These are phyloP conservation scores for Erodium moschatum DNA, from an alignment of 441 rosid species.

Conservation along the genomic window DNA sequence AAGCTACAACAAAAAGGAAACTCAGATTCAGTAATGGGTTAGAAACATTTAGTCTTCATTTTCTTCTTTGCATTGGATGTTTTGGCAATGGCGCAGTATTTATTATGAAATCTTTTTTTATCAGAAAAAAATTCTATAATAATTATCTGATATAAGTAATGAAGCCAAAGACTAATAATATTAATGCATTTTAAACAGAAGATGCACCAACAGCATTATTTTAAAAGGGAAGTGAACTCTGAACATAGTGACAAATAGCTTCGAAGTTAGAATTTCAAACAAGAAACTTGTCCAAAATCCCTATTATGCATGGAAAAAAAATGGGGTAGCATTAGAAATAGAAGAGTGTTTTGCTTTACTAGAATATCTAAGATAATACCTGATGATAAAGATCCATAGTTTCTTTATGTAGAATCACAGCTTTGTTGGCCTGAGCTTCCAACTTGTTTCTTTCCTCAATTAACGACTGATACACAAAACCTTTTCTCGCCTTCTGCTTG, in stretches of 20 bases:
- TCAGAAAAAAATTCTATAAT: too few species aligned
- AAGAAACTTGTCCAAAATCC: neutral
- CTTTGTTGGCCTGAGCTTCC: constrained; percentile 49
- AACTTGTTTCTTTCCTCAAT: constrained; percentile 61
- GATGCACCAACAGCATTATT: neutral
- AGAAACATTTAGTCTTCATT: neutral
- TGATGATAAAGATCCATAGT: constrained; percentile 52
- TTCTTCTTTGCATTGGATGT: neutral
- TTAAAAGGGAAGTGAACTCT: neutral
- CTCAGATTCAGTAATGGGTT: constrained; percentile 1
- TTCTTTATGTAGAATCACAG: constrained; percentile 51
- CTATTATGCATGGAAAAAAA: neutral
- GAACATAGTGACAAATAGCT: constrained; percentile 1
- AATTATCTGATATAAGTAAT: neutral
- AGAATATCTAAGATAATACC: constrained; percentile 35
- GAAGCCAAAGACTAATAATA: neutral
- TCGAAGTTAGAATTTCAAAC: neutral
- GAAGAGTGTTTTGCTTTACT: neutral
- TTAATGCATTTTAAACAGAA: neutral
- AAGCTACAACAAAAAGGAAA: constrained; percentile 4
- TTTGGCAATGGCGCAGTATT: neutral
- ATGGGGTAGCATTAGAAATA: constrained; percentile 13
- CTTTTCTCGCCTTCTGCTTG: constrained; percentile 53
- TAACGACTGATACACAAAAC: constrained; percentile 58
- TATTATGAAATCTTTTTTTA: neutral